Conservation (phyloP, 176 grass and related monocot species). For the Rhynchospora tenuis region DNA sequence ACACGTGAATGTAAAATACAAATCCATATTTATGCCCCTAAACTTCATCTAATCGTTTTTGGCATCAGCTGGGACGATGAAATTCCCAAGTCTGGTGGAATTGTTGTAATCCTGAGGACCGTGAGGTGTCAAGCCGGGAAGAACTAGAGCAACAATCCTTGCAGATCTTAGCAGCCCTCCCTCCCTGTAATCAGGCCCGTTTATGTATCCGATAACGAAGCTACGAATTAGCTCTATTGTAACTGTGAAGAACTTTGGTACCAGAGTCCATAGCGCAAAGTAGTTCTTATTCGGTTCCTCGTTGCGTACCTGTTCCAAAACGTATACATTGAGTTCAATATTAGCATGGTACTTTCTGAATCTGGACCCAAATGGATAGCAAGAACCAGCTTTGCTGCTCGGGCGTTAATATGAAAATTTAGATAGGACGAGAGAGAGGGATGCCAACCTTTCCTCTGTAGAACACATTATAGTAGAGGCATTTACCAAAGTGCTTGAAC, state of each 20-base stretch:
- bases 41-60: background rate
- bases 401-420: background rate
- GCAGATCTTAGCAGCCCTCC: constrained; percentile 49
- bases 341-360: background rate
- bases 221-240: constrained; percentile 65
- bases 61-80: background rate
- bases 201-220: constrained; percentile 56
- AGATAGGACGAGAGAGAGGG: background rate
- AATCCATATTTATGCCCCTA: background rate
- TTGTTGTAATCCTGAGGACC: constrained; percentile 68
- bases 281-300: constrained; percentile 96
- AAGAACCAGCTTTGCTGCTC: background rate
- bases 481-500: constrained; percentile 67
- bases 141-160: constrained; percentile 39
- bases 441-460: constrained; percentile 45
- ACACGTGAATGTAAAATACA: background rate
- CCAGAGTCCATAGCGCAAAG: constrained; percentile 43
- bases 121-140: constrained; percentile 64
- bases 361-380: background rate
- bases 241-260: constrained; percentile 44
- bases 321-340: background rate
- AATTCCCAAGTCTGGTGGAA: constrained; percentile 41
- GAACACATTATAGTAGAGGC: constrained; percentile 75
- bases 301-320: constrained; percentile 27
- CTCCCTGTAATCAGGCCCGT: constrained; percentile 55